Conservation (phyloP, 768 basidiomycete species). For the Pleurotus platypus region DNA sequence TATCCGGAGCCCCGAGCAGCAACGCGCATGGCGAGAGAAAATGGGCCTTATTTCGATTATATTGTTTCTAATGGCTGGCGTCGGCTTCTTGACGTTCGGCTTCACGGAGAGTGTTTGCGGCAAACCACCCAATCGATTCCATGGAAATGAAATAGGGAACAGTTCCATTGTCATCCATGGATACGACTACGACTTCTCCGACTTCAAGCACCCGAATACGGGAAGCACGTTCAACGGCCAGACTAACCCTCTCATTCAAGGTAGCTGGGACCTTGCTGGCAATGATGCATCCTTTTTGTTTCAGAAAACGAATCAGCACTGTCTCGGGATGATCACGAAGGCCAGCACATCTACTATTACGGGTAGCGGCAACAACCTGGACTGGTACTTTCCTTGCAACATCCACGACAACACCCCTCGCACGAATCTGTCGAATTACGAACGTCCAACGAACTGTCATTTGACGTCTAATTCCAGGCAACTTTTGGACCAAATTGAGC, state of each 20-base stretch:
- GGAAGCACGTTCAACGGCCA: slow-evolving; percentile 68
- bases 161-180: slow-evolving; percentile 93
- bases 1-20: slow-evolving; percentile 85
- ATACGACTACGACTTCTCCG: slow-evolving; percentile 86
- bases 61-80: slow-evolving; percentile 79
- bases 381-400: slow-evolving; percentile 99
- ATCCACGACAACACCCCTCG: slow-evolving; percentile 66
- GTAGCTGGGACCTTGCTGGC: slow-evolving; percentile 73
- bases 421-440: slow-evolving; percentile 71
- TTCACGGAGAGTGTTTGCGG: slow-evolving; percentile 96
- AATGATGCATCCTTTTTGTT: slow-evolving; percentile 95
- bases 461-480: slow-evolving; percentile 47
- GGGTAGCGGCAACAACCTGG: slow-evolving; percentile 53
- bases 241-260: slow-evolving; percentile 80
- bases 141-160: slow-evolving; percentile 73
- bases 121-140: slow-evolving; percentile 77
- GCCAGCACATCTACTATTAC: slow-evolving; percentile 70
- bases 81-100: slow-evolving; percentile 98
- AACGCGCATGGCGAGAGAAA: slow-evolving; percentile 98
- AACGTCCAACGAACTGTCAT: slow-evolving; percentile 70
- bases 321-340: slow-evolving; percentile 71
- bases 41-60: slow-evolving; percentile 89
- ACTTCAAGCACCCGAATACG: slow-evolving; percentile 79
- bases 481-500: slow-evolving; percentile 42
- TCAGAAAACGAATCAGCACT: slow-evolving; percentile 86